Conservation (phyloP, 345 rosid species). For the Angophora floribunda region DNA sequence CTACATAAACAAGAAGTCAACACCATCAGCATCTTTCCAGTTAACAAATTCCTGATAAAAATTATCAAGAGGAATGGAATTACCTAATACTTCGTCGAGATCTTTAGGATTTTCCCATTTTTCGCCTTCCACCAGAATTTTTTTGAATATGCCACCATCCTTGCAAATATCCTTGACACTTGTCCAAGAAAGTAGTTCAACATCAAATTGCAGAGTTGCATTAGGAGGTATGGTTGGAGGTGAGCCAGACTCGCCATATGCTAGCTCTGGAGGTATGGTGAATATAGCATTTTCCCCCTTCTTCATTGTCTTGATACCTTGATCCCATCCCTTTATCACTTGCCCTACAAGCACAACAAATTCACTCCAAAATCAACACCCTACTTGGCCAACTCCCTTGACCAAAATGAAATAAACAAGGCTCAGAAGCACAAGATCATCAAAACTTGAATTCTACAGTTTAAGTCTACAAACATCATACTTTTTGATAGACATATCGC, state of each 20-base stretch:
- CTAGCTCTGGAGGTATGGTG: constrained; percentile 77
- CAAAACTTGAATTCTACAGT: background rate
- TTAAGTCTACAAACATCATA: background rate
- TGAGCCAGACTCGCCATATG: constrained; percentile 84
- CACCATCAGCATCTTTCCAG: background rate
- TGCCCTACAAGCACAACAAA: constrained; percentile 35
- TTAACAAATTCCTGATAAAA: constrained; percentile 56
- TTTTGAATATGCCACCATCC: constrained; percentile 14
- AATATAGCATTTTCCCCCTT: constrained; percentile 82
- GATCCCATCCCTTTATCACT: constrained; percentile 98
- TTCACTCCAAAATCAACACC: background rate
- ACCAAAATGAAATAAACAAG: background rate
- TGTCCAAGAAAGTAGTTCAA: constrained; percentile 6
- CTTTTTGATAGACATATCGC: background rate
- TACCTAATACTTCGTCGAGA: constrained; percentile 12
- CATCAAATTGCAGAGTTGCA: constrained; percentile 69
- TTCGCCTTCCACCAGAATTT: constrained; percentile 5
- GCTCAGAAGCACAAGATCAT: background rate
- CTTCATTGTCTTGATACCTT: constrained; percentile 95
- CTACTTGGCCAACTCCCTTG: background rate
- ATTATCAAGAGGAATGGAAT: background rate
- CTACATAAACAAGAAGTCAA: constrained; percentile 20
- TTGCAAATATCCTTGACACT: constrained; percentile 16
- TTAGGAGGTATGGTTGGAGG: constrained; percentile 86
- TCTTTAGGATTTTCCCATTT: constrained; percentile 18